Conservation (phyloP, 2,329 filamentous ascomycete genomes). For the Hypoxylon sp. region DNA sequence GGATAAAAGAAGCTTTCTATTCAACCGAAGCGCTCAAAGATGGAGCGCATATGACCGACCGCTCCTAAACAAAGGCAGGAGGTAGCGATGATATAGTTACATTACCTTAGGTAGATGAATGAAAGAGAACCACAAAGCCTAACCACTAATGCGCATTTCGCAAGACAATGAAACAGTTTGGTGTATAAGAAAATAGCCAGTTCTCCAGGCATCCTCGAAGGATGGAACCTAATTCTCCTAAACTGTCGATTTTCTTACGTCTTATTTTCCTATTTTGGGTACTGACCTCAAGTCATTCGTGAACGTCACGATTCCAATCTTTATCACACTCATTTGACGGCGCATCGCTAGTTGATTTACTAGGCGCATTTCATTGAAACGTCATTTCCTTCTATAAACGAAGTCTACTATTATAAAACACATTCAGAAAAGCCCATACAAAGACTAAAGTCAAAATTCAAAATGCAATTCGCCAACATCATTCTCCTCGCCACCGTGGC, state of each 20-base stretch:
- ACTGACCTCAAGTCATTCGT: constrained; percentile 43
- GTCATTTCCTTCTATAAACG: not conserved
- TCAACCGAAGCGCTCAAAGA: constrained; percentile 18
- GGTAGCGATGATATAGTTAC: not conserved
- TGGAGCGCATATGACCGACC: not conserved
- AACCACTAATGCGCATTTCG: not conserved
- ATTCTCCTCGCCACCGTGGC: constrained; percentile 38
- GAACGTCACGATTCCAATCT: constrained; percentile 35
- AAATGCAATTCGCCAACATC: constrained; percentile 44
- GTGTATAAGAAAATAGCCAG: constrained; percentile 29
- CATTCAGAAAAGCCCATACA: not conserved
- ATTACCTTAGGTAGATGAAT: not conserved
- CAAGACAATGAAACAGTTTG: constrained; percentile 12
- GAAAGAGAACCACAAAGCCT: constrained; percentile 16
- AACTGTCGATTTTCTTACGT: constrained; percentile 31
- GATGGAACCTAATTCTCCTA: not conserved
- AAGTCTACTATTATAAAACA: not conserved
- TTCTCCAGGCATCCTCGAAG: not conserved
- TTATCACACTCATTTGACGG: constrained; percentile 36
- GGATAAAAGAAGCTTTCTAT: not conserved
- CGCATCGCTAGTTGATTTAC: not conserved
- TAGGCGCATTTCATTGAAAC: constrained; percentile 12
- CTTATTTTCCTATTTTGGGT: constrained; percentile 4
- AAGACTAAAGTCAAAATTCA: constrained; percentile 11
- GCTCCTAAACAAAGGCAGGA: not conserved